phyloP scores from a whole-genome alignment of 2,329 filamentous ascomycete species.

The Apiospora koreana region DNA sequence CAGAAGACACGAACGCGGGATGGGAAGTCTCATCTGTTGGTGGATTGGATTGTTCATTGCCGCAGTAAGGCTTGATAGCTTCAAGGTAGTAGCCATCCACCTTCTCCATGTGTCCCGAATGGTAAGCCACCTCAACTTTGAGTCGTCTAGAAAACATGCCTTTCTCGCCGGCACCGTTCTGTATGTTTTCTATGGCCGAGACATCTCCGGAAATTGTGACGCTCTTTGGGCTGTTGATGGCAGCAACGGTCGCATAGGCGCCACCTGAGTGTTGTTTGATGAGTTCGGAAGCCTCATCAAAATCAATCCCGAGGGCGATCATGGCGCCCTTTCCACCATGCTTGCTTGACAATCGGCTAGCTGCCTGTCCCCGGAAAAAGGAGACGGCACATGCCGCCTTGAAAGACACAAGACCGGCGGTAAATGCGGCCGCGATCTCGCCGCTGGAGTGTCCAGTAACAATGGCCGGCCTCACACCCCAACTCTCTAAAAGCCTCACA shows the following conservation, averaged over 20 bases:
- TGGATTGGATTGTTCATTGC: background rate
- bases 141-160: conserved; percentile 27
- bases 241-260: background rate
- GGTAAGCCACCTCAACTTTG: conserved; percentile 28
- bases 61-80: conserved; percentile 15
- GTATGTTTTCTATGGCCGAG: conserved; percentile 13
- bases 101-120: conserved; percentile 34
- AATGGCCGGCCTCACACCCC: conserved; percentile 29
- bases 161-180: background rate
- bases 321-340: conserved; percentile 35
- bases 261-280: background rate
- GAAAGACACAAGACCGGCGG: conserved; percentile 29
- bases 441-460: conserved; percentile 42
- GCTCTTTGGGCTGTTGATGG: conserved; percentile 5
- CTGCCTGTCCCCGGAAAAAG: conserved; percentile 35
- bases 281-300: conserved; percentile 6
- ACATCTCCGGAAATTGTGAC: conserved; percentile 7
- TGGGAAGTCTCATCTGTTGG: background rate
- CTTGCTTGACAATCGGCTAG: background rate
- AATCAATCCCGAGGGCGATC: conserved; percentile 32
- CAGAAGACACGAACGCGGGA: conserved; percentile 7
- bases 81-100: conserved; percentile 28
- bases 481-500: conserved; percentile 35
- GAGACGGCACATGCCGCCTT: conserved; percentile 34
- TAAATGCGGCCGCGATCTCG: conserved; percentile 43